Base-by-base conservation (phyloP, 345 rosid genomes). In the Euphorbia tirucalli region DNA sequence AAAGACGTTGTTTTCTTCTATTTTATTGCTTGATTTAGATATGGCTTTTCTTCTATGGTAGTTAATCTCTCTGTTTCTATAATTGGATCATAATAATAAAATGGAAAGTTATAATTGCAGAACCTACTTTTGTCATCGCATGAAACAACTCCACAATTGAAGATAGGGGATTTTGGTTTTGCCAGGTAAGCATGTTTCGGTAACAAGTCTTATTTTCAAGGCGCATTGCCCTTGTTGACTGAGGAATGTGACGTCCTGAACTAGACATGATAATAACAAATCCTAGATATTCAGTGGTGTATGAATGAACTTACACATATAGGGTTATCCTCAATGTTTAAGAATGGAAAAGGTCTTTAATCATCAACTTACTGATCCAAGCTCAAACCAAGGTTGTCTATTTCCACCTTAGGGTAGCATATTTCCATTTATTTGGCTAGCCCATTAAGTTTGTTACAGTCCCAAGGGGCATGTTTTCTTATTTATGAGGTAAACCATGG, bases 101-200 rank as follows among this genome's bases (percentile, higher is more conserved):
- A 55, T 65, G 16, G 69, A 61, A 19, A 58, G 30, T 32, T 70
- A 2, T 64, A 35, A 13, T 66, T 80, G 82, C 85, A 91, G 97
- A 91, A 91, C 85, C 79, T 91, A 55, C 90, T 91, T 61, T 78
- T 91, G 67, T 82, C 88, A 18, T 84, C 87, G 16, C 76, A 79
- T 74, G 91, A 82, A 65, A 74, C 61, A 58, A 77, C 86, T 71
- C 89, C 89, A 15, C 71, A 75, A 68, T 73, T 91, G 80, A 91
- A 91, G 84, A 91, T 91, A 65, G 94, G 94, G 57, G 97, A 91
- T 81, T 91, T 91, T 84, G 97, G 94, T 69, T 91, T 91, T 86
- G 97, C 94, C 59, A 87, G 97, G 97, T 89, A 74, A 56, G 46
- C 22, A 32, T 68, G 57, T 35, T 75, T 70, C 19, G 39, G 56